phyloP scores from a whole-genome alignment of 1,284 basidiomycete genomes.

The Hortiboletus rubellus region DNA sequence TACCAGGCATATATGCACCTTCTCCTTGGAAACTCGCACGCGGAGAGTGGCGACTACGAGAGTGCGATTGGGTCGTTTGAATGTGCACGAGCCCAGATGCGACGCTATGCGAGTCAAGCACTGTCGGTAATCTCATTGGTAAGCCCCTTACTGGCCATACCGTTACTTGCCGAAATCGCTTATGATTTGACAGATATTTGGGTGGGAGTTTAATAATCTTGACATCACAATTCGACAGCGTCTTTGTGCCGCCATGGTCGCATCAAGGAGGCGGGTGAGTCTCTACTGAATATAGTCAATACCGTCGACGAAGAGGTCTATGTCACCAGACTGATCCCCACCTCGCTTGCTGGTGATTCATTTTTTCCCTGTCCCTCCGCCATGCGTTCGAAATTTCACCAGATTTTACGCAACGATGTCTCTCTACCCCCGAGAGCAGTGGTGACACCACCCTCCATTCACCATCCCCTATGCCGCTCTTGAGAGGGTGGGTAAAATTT shows the following conservation, averaged over 20 bases:
- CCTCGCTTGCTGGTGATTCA: neutral
- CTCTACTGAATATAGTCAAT: neutral
- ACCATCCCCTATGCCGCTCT: neutral
- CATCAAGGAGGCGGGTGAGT: neutral
- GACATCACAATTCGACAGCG: too few species aligned
- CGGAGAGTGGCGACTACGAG: neutral
- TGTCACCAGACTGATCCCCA: neutral
- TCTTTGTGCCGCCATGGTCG: neutral
- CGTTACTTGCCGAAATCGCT: neutral
- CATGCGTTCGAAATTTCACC: neutral
- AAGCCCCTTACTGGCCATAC: too few species aligned
- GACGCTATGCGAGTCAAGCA: neutral
- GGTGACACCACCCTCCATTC: neutral
- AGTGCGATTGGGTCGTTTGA: neutral
- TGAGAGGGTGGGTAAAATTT: neutral
- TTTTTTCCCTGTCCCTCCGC: fast-evolving
- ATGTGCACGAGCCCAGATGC: neutral
- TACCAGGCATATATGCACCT: slow-evolving; percentile 6
- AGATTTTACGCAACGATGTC: neutral
- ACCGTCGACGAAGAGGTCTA: neutral
- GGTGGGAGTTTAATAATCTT: slow-evolving; percentile 3
- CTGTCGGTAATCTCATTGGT: neutral
- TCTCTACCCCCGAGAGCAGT: neutral
- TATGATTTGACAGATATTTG: neutral
- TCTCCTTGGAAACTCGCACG: neutral